Evolutionary conservation across 1,284 basidiomycete species (phyloP), one percentile per base, ranked within the genome.

Genomic region (Cutaneotrichosporon arboriforme): DNA sequence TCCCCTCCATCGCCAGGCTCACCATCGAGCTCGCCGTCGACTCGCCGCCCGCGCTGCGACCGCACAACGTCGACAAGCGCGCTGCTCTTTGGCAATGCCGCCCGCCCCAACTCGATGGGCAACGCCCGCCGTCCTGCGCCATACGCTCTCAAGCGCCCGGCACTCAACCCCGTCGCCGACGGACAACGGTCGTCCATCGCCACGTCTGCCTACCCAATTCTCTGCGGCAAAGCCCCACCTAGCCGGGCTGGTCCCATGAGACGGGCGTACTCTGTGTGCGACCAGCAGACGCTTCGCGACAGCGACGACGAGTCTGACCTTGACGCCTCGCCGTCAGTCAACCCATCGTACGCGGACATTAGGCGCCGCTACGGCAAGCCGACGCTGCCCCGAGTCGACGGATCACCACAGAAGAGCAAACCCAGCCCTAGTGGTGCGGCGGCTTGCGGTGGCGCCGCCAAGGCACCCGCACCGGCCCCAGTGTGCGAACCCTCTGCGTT

Each of bases 401-500:
- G 47, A 18, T 49, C 47, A 22, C 47, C 47, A 12, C 39, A 49
- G 23, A 49, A 49, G 39, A 33, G 14, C 39, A 15, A 31, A 10
- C 26, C 26, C 7, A 31, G 26, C 26, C 26, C 26, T 31, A 31
- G 26, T 31, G 7, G 26, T 10, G 26, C 26, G 36, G 15, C 36
- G 36, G 15, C 36, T n/a, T 38, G 36, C n/a, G 36, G 5, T 18
- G 36, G 14, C 15, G 17, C 36, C 36, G 36, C 36, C 36, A 10
- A 18, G 15, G 36, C 36, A 31, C 26, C 26, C 26, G 26, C 26
- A 31, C 26, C 26, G 26, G 26, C 26, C 26, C 26, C 26, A 5
- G 26, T 10, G 7, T 5, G 62, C 51, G 64, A 60, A 4, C 51
- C 55, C n/a, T 58, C 63, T 33, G 84, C 83, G 21, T 67, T 87